A percentile compares a stretch with the other conserved stretches of the same genome.
Conservation (phyloP, 495 filamentous ascomycete genomes). For the Rusavskia elegans region DNA sequence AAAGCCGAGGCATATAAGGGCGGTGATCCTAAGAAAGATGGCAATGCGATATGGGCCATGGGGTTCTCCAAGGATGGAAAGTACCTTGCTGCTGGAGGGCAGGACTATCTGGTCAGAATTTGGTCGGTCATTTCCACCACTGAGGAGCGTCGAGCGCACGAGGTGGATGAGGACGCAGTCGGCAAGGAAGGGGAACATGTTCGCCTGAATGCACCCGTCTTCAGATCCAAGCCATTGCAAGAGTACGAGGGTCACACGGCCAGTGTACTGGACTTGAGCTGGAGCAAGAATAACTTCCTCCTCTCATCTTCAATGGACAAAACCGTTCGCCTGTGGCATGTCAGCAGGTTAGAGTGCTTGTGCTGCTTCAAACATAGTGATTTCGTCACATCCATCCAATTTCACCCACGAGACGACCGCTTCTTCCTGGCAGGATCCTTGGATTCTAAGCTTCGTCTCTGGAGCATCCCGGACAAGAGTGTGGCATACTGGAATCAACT, state of each 20-base stretch:
- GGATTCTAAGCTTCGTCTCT: slow-evolving; percentile 81
- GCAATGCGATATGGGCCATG: slow-evolving; percentile 69
- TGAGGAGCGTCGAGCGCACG: slow-evolving; percentile 58
- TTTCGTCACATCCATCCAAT: slow-evolving; percentile 87
- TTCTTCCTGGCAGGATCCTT: slow-evolving; percentile 93
- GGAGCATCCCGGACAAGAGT: slow-evolving; percentile 94
- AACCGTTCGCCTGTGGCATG: slow-evolving; percentile 90
- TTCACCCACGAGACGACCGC: slow-evolving; percentile 87
- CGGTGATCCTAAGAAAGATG: slow-evolving; percentile 22
- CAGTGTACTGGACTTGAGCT: slow-evolving; percentile 82
- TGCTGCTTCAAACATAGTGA: slow-evolving; percentile 95
- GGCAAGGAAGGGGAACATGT: slow-evolving; percentile 30
- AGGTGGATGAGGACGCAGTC: slow-evolving; percentile 50
- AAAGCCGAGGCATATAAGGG: slow-evolving; percentile 15
- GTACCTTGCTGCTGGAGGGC: slow-evolving; percentile 78
- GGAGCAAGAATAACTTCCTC: slow-evolving; percentile 99
- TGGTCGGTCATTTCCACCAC: slow-evolving; percentile 78
- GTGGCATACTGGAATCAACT: slow-evolving; percentile 76
- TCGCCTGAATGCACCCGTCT: slow-evolving; percentile 80
- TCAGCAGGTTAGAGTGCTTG: slow-evolving; percentile 69
- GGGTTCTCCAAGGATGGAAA: slow-evolving; percentile 88
- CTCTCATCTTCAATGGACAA: slow-evolving; percentile 97
- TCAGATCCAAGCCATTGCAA: slow-evolving; percentile 55
- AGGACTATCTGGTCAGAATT: slow-evolving; percentile 71
- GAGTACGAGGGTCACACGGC: slow-evolving; percentile 77